Evolutionary conservation across 225 moss, liverwort and hornwort species (phyloP), one percentile per base, ranked within the genome.

Genomic region (Pseudisothecium myosuroides): DNA sequence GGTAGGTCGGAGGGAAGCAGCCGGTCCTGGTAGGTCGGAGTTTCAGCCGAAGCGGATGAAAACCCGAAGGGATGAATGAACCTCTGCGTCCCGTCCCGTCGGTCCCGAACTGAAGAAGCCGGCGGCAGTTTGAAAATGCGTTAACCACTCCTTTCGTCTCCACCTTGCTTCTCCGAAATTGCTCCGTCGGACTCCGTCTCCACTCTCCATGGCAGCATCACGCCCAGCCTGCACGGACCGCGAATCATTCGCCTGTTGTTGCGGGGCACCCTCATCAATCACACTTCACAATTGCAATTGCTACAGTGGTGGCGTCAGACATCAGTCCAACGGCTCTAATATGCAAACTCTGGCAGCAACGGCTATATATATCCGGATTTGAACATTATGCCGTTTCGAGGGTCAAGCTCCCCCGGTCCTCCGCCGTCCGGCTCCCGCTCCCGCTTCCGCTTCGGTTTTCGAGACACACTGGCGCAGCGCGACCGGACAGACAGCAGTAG

Each of bases 311-410:
- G 34, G 71, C 8, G 60, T 80, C 80, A 81, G 58, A 58, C 60
- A 61, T 14, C 84, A 22, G 61, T 18, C 84, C 83, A 92, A 92
- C 92, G 92, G 92, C 92, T 92, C 76, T 85, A 52, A 52, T 52
- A 64, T 67, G 62, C 67, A 75, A 58, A 73, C 61, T 81, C 62
- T 39, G 61, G 55, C 80, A 41, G 50, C 72, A 90, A 92, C 83
- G 86, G 90, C 92, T n/a, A 87, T 87, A 83, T 88, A 86, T 88
- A 86, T 80, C 66, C 90, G 36, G 36, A 90, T 92, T 90, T 90
- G 86, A 90, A 92, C 63, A 47, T 4, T 6, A 2, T 21, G 52
- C 37, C 80, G 87, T 68, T 88, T 16, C 24, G n/a, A 41, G 27
- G 56, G 85, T 56, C 85, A 76, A 82, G 32, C 59, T 32, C 12